Evolutionary conservation across 306 rosid species (phyloP), one percentile per base, ranked within the genome.

Genomic region (Castanospermum australe): DNA sequence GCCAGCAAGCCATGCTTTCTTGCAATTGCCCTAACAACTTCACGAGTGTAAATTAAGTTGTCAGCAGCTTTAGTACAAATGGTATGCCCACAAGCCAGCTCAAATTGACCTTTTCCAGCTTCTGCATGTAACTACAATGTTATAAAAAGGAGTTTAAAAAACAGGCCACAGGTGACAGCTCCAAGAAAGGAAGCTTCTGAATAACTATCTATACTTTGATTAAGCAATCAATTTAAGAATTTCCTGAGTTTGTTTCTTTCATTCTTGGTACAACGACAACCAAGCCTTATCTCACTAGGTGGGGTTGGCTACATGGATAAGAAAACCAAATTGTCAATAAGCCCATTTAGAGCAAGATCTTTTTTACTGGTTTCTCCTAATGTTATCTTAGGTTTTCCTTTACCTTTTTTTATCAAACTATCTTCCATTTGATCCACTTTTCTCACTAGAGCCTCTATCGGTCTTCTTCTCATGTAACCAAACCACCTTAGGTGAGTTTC

Each of bases 61-160:
- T 92, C 94, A 12, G 97, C 95, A 25, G 98, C 90, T 79, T 79
- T 48, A 71, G 82, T 86, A 76, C 95, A 91, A 71, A 44, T n/a
- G 12, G 85, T 78, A 78, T 92, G 86, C 57, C 90, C 91, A 64
- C 80, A 61, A 83, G 78, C 88, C 71, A 94, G 6, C 85, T 94
- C 98, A 85, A 87, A 92, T 83, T 94, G 98, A 50, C 98, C 98
- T 78, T 88, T 91, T 70, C 91, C 98, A 83, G 92, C 76, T 80
- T 94, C 98, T 39, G 97, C 90, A 75, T 94, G 97, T 64, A 94
- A 8, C 98, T 94, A 75, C 64, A 75, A 68, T 64, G 54, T 52
- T 28, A 61, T 8, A 70, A 73, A 48, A 74, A 45, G 17, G 20
- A 64, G 42, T 38, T 62, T 33, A 76, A 24, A 73, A 69, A 79